Evolutionary conservation across 768 basidiomycete genomes (phyloP), one percentile per base, ranked within the genome.

Genomic region (Panellus pusillus): DNA sequence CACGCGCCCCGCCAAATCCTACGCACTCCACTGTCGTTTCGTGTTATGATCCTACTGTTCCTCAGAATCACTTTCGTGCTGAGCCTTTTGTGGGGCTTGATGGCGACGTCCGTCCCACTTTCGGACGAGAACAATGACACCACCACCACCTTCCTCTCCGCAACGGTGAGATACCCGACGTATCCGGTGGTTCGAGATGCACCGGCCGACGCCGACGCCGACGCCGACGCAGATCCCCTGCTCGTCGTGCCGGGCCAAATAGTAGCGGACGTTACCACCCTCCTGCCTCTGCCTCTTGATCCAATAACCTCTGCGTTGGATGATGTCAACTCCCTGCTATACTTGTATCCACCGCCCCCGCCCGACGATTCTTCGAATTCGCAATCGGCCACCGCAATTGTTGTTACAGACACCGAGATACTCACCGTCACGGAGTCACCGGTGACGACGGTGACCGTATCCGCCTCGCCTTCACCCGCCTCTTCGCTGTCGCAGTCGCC

Each of bases 381-480:
- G 17, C 54, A 28, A 47, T 40, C 42, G 20, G 35, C 44, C 37
- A 6, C 46, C n/a, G 17, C 45, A 19, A 36, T 43, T 2, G 27
- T 39, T 13, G 39, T 45, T 27, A n/a, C 50, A 24, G 19, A 31
- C n/a, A 55, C 50, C 32, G 41, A 52, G 17, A 38, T 43, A 15
- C 20, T 47, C 38, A 55, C 53, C 12, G 47, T 52, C 47, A 39
- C 44, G 6, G 50, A 52, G 28, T 24, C 53, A 4, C 54, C 58
- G n/a, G n/a, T n/a, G 2, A 51, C 36, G 37, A 50, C 52, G 12
- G 17, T 50, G 9, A 55, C 46, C 31, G 53, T 54, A 27, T 37
- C 44, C 1, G 53, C 55, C 39, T 37, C 53, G 9, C 45, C 48
- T 17, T 55, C 63, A 11, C 69, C 63, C 1, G 44, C 60, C 12